These are phyloP conservation scores for Claviceps sorghi DNA, from an alignment of 2,329 filamentous ascomycete species.

Conservation along the genomic window DNA sequence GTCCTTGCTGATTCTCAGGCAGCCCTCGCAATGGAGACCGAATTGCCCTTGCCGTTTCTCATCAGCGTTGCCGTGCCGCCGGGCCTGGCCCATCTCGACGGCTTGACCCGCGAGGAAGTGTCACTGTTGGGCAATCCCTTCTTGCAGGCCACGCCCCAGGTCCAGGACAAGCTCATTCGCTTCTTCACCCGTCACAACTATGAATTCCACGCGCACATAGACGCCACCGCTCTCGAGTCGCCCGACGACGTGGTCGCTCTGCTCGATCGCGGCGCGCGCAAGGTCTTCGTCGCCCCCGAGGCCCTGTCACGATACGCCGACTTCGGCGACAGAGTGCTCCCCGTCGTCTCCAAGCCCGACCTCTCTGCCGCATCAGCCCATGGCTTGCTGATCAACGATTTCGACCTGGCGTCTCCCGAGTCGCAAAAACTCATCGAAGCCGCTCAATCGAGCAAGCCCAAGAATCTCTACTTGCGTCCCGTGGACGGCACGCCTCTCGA, in stretches of 20 bases:
- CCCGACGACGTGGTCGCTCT: conserved; percentile 63
- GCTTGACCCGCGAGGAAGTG: conserved; percentile 42
- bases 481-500: conserved; percentile 30
- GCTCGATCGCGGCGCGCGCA: conserved; percentile 71
- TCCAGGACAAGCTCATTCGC: conserved; percentile 29
- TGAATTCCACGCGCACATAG: conserved; percentile 54
- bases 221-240: conserved; percentile 55
- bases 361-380: conserved; percentile 31
- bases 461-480: conserved; percentile 36
- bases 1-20: background rate
- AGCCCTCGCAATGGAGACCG: conserved; percentile 43
- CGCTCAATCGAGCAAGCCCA: conserved; percentile 30
- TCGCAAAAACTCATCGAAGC: conserved; percentile 29
- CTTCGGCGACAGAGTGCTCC: conserved; percentile 42
- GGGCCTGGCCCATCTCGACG: conserved; percentile 32
- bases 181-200: conserved; percentile 36
- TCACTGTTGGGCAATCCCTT: conserved; percentile 45
- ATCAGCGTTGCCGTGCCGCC: conserved; percentile 40
- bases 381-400: conserved; percentile 37
- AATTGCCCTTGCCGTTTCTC: conserved; percentile 48
- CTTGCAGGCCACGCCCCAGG: conserved; percentile 35
- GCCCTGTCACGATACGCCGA: conserved; percentile 47
- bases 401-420: conserved; percentile 30
- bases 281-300: conserved; percentile 63
- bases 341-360: conserved; percentile 31